Evolutionary conservation across 2,329 filamentous ascomycete species (phyloP).

Genomic region (Aspergillus tanneri): DNA sequence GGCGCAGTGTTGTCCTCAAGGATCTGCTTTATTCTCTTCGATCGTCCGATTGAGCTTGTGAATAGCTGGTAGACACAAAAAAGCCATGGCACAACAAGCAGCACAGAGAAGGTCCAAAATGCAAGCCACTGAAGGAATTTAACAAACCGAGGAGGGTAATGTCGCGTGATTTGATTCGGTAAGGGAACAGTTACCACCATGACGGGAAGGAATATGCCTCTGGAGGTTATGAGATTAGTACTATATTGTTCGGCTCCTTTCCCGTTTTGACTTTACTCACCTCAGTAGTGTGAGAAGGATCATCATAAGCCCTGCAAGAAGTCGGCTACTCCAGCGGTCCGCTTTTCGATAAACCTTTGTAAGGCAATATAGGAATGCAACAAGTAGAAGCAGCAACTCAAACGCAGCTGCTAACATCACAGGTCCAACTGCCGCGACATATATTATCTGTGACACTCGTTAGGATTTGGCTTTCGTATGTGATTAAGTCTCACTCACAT

Average conservation of each 20-base stretch:
- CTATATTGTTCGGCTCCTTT: neutral
- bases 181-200: conserved; percentile 92
- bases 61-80: conserved; percentile 91
- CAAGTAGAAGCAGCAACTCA: conserved; percentile 93
- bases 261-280: conserved; percentile 49
- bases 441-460: conserved; percentile 67
- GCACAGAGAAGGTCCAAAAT: conserved; percentile 85
- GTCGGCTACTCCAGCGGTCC: conserved; percentile 77
- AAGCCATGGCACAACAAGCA: conserved; percentile 86
- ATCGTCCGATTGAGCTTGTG: conserved; percentile 79
- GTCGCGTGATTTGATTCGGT: conserved; percentile 66
- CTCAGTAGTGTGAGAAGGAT: conserved; percentile 71
- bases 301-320: conserved; percentile 74
- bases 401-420: conserved; percentile 82
- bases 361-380: conserved; percentile 90
- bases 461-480: neutral
- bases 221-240: conserved; percentile 36
- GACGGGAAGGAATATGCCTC: conserved; percentile 82
- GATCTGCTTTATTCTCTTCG: conserved; percentile 76
- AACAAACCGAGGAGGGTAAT: conserved; percentile 71
- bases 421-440: conserved; percentile 74
- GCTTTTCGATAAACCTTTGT: conserved; percentile 86
- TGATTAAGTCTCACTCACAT: conserved; percentile 33
- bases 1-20: conserved; percentile 83
- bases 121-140: conserved; percentile 85